Conservation (phyloP, 2,329 filamentous ascomycete species). For the Ilyonectria sp. region DNA sequence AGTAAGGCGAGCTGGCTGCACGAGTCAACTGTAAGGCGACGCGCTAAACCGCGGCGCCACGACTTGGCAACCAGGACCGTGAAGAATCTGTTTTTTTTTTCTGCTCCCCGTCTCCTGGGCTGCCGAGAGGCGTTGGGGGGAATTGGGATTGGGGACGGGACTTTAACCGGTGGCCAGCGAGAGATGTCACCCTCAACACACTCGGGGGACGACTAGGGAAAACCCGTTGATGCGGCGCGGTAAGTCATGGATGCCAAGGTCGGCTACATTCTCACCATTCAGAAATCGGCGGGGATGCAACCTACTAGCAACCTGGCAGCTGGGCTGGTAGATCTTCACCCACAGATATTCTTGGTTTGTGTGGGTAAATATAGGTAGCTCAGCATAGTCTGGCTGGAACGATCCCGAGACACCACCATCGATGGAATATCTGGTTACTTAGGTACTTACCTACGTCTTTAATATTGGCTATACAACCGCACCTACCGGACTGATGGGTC, state of each 20-base stretch:
- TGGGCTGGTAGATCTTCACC: not conserved
- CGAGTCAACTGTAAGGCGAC: constrained; percentile 24
- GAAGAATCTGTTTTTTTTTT: constrained; percentile 4
- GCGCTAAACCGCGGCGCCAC: constrained; percentile 38
- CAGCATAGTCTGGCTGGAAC: not conserved
- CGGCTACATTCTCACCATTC: constrained; percentile 11
- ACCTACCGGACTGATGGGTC: constrained; percentile 2
- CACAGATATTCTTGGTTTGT: not conserved
- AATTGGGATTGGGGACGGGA: constrained; percentile 4
- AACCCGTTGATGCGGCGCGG: constrained; percentile 14
- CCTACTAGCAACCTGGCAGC: constrained; percentile 1
- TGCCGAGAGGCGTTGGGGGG: constrained; percentile 20
- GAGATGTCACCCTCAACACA: constrained; percentile 15
- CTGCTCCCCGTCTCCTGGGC: not conserved
- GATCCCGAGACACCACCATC: constrained; percentile 6
- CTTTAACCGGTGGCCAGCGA: constrained; percentile 26
- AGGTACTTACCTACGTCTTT: not conserved
- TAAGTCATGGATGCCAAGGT: constrained; percentile 15
- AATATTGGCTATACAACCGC: not conserved
- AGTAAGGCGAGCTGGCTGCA: constrained; percentile 11
- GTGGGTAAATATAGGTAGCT: constrained; percentile 4
- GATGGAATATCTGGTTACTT: not conserved
- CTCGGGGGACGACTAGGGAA: constrained; percentile 11
- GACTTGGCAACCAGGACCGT: constrained; percentile 23
- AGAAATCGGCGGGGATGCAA: constrained; percentile 1